A percentile compares a stretch with the other conserved stretches of the same genome.
Evolutionary conservation across 2,329 filamentous ascomycete genomes (phyloP).

Genomic region (Trichoderma endophyticum): DNA sequence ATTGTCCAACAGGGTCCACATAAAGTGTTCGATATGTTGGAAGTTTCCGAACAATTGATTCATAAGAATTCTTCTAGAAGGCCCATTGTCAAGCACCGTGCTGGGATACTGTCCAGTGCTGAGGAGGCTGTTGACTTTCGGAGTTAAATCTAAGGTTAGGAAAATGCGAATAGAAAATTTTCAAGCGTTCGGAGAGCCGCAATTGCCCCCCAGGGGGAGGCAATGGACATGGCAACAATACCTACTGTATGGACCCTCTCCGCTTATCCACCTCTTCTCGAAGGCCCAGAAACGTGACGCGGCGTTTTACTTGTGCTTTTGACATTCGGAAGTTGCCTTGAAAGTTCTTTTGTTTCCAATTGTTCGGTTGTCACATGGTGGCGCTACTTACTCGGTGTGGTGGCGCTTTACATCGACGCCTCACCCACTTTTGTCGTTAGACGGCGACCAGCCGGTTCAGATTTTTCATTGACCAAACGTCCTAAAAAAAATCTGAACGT

Average conservation of each 20-base stretch:
- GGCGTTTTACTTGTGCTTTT: neutral
- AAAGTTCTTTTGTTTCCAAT: neutral
- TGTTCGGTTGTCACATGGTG: neutral
- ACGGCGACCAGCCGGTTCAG: conserved; percentile 2
- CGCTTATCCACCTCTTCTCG: conserved; percentile 4
- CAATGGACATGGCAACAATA: neutral
- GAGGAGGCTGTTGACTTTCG: neutral
- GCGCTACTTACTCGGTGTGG: neutral
- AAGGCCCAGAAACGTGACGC: neutral
- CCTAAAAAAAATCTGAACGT: neutral
- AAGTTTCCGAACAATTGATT: neutral
- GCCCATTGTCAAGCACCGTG: neutral
- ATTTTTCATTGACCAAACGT: neutral
- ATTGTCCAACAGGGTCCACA: neutral
- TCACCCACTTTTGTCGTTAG: neutral
- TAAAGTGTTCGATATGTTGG: neutral
- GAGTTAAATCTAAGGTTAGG: neutral
- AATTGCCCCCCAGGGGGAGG: neutral
- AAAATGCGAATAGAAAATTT: neutral
- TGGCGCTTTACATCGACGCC: conserved; percentile 5
- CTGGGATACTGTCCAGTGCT: neutral
- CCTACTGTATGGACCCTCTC: neutral
- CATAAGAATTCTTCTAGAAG: neutral
- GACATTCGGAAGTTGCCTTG: neutral
- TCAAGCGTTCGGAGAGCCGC: neutral